Conservation (phyloP, 139 green algal genomes). For the Coccomyxa sp. region DNA sequence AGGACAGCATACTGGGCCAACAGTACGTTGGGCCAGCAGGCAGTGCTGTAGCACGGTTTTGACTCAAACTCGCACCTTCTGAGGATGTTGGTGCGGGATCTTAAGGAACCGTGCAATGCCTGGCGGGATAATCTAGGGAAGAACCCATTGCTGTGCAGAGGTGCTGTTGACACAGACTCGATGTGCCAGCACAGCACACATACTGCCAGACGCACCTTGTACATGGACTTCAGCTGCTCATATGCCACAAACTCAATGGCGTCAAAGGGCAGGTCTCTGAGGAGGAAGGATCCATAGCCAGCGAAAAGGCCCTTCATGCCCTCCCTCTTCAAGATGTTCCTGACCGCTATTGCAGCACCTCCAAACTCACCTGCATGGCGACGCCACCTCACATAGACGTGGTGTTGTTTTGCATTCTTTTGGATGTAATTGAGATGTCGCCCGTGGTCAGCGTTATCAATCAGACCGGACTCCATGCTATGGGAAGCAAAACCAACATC, state of each 20-base stretch:
- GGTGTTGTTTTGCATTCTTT: no score
- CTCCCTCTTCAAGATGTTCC: conserved; percentile 71
- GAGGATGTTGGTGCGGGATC: background rate
- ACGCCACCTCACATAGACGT: background rate
- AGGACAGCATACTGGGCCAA: background rate
- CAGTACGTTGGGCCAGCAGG: background rate
- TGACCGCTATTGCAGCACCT: conserved; percentile 48
- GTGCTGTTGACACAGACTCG: no score
- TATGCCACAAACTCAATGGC: conserved; percentile 96
- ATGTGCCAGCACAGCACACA: background rate
- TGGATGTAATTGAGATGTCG: no score
- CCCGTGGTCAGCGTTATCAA: no score
- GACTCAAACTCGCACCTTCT: background rate
- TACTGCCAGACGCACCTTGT: conserved; percentile 1
- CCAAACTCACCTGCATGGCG: conserved; percentile 57
- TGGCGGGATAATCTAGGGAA: no score
- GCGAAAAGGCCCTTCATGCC: conserved; percentile 82
- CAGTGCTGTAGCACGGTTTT: background rate
- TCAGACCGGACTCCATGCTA: no score
- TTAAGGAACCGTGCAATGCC: background rate
- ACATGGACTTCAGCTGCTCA: conserved; percentile 68
- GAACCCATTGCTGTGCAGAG: no score
- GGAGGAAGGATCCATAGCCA: conserved; percentile 97
- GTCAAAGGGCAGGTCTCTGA: conserved; percentile 97
- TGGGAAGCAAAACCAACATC: no score